These are phyloP conservation scores for Solanum paucissectum DNA, from an alignment of 257 asterid genomes.

Conservation along the genomic window DNA sequence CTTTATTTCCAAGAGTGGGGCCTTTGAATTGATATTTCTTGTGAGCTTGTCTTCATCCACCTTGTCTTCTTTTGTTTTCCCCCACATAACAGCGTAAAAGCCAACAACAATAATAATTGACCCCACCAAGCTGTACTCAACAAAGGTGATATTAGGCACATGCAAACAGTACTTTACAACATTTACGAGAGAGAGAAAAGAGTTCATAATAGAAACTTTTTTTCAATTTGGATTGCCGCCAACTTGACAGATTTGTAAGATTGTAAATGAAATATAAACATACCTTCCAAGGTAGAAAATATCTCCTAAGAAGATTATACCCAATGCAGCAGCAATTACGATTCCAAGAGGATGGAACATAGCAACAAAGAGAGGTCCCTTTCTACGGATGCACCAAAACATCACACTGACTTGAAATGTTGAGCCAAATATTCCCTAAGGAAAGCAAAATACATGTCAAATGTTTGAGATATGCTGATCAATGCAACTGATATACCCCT, in stretches of 20 bases:
- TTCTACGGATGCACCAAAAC: constrained; percentile 62
- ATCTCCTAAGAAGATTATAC: constrained; percentile 52
- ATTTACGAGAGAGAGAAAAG: not conserved
- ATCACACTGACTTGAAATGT: constrained; percentile 72
- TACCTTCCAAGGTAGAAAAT: constrained; percentile 74
- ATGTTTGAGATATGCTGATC: not conserved
- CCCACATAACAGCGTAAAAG: constrained; percentile 96
- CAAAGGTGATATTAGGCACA: not conserved
- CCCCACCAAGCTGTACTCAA: constrained; percentile 53
- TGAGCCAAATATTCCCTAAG: constrained; percentile 73
- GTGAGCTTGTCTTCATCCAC: constrained; percentile 9
- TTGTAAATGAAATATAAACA: not conserved
- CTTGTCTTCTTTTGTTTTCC: constrained; percentile 53
- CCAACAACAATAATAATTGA: constrained; percentile 62
- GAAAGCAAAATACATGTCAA: not conserved
- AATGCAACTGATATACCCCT: not conserved
- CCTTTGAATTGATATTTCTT: constrained; percentile 21
- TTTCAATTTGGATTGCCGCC: not conserved
- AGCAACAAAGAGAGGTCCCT: constrained; percentile 81
- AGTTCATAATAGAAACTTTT: not conserved
- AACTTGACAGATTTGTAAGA: not conserved
- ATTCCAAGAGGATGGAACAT: constrained; percentile 79
- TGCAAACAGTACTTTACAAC: not conserved
- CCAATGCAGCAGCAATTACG: constrained; percentile 53
- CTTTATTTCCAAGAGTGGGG: constrained; percentile 41